A percentile compares a stretch with the other conserved stretches of the same genome.
Conservation (phyloP, 257 asterid genomes). For the Nicotiana obtusifolia region DNA sequence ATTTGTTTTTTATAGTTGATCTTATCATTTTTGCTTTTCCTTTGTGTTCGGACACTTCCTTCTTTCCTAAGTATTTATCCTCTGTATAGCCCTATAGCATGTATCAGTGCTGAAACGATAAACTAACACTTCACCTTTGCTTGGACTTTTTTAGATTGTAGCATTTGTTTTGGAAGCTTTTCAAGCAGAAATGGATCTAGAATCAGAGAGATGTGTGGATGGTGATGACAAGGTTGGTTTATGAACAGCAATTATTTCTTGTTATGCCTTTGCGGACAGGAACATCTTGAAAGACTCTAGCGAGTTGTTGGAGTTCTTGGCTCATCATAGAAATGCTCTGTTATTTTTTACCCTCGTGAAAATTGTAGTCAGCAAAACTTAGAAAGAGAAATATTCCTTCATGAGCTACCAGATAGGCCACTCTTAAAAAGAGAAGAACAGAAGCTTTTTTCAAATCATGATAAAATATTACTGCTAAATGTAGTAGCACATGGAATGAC, state of each 20-base stretch:
- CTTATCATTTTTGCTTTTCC: not conserved
- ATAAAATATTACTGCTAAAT: not conserved
- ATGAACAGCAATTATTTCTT: not conserved
- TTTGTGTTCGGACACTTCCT: not conserved
- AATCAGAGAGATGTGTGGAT: conserved; percentile 37
- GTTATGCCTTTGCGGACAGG: not conserved
- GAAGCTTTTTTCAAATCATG: not conserved
- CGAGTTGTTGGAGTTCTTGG: not conserved
- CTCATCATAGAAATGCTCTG: not conserved
- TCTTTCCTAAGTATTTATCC: not conserved
- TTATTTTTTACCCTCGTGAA: not conserved
- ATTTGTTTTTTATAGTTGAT: not conserved
- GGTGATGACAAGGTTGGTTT: conserved; percentile 49
- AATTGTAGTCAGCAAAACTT: not conserved
- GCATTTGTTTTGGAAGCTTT: conserved; percentile 99
- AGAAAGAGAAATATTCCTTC: not conserved
- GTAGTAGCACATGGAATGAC: not conserved
- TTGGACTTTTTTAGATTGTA: conserved; percentile 52
- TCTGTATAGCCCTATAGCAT: not conserved
- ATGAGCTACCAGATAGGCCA: not conserved
- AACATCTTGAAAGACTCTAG: conserved; percentile 1
- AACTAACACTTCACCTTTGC: not conserved
- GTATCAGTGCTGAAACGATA: not conserved
- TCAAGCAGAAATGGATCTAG: conserved; percentile 93
- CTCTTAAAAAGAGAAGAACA: not conserved